phyloP scores from a whole-genome alignment of 768 basidiomycete genomes.

The Rhodotorula diobovata region DNA sequence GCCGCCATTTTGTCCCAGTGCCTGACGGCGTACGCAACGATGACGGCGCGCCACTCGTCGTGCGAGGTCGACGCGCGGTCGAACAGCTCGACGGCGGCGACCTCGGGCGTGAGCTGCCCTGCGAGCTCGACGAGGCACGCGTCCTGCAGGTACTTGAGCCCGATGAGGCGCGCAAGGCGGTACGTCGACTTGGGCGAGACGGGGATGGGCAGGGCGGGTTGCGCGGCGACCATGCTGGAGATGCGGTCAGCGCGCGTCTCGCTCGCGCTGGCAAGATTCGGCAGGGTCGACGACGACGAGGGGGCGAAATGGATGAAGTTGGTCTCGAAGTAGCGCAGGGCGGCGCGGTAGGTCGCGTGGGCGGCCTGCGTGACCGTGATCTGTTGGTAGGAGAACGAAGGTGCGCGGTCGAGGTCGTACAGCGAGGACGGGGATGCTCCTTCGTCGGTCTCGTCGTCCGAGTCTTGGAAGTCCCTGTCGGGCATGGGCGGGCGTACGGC shows the following conservation, averaged over 20 bases:
- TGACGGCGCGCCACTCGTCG: neutral
- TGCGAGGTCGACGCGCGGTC: neutral
- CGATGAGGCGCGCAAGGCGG: constrained; percentile 16
- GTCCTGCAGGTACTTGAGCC: neutral
- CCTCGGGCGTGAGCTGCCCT: neutral
- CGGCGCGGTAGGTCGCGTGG: neutral
- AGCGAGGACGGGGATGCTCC: too few relatives aligned
- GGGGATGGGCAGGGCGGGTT: neutral
- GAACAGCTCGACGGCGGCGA: constrained; percentile 3
- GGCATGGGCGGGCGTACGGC: too few relatives aligned
- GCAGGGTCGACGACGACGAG: neutral
- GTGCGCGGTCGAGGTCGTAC: too few relatives aligned
- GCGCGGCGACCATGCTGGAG: too few relatives aligned
- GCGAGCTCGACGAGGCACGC: neutral
- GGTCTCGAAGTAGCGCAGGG: neutral
- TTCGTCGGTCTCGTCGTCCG: constrained; percentile 14
- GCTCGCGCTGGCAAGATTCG: too few relatives aligned
- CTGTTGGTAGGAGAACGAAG: too few relatives aligned
- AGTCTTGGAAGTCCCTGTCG: constrained; percentile 13
- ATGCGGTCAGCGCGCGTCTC: neutral
- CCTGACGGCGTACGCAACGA: neutral
- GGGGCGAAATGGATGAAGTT: neutral
- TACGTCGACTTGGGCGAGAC: constrained; percentile 16
- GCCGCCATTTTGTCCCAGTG: neutral
- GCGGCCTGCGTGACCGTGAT: neutral